Evolutionary conservation across 2,329 filamentous ascomycete genomes (phyloP), one percentile per base, ranked within the genome.

Genomic region (Cladorrhinum sp.): DNA sequence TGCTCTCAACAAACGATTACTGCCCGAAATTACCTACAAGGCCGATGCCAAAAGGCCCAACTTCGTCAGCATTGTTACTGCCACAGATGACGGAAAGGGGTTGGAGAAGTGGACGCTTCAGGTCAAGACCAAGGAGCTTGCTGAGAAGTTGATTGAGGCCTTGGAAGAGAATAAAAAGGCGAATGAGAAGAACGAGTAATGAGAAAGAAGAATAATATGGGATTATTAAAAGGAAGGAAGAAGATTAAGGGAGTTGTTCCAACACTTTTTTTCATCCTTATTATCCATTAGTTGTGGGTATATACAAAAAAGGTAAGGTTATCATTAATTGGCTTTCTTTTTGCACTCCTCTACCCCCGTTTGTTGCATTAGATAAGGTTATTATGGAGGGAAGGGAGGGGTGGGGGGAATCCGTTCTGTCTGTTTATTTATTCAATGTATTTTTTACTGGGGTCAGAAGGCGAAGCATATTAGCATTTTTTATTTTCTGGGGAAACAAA

Each of bases 31-130:
- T 56, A 78, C 79, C 4, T 93, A 92, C 76, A 83, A 83, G 68
- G 76, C 80, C 6, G 79, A 81, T 25, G 77, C 78, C 13, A 45
- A 38, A 10, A 71, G 69, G 24, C 79, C 72, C 51, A 89, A 87
- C 74, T 86, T 83, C 61, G 76, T 89, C 61, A 85, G 83, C 70
- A 66, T 88, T 60, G 78, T 79, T 10, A 80, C 83, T 4, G 81
- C 85, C 1, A 81, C 81, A 59, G 83, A 85, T 55, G 77, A 79
- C 54, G 86, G 85, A 16, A 79, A 79, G 50, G 80, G 81, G 0
- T 73, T 90, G 25, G 87, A 90, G 73, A 85, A 85, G 3, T 93
- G 87, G 87, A 82, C 88, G 70, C 74, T 92, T 16, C 85, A 88
- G 70, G 84, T 91, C 52, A 91, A 89, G 77, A 87, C 86, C 2